Conservation (phyloP, 805 yeast species). For the Candida ascalaphidarum region DNA sequence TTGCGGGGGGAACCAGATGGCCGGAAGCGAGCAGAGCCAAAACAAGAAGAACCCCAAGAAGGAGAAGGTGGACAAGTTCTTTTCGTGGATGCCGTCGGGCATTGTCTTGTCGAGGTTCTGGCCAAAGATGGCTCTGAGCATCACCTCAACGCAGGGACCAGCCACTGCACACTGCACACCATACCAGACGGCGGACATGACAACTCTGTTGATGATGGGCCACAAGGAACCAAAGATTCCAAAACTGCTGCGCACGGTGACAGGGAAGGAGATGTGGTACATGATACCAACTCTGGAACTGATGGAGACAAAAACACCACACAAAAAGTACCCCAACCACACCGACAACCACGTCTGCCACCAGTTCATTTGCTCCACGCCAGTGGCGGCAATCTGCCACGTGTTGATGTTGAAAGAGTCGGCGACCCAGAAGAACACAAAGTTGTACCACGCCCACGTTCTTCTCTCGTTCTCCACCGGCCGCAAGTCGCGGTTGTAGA, state of each 20-base stretch:
- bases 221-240: conserved; percentile 83
- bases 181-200: conserved; percentile 83
- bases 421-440: conserved; percentile 75
- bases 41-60: conserved; percentile 73
- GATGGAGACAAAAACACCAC: conserved; percentile 62
- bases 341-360: conserved; percentile 89
- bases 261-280: conserved; percentile 82
- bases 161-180: conserved; percentile 83
- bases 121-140: conserved; percentile 69
- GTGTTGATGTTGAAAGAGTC: conserved; percentile 87
- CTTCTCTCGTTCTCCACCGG: conserved; percentile 73
- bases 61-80: conserved; percentile 62
- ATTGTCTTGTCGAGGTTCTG: conserved; percentile 51
- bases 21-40: conserved; percentile 75
- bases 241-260: conserved; percentile 70
- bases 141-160: conserved; percentile 61
- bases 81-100: conserved; percentile 50
- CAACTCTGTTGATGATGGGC: conserved; percentile 85
- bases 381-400: conserved; percentile 87
- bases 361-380: conserved; percentile 69
- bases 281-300: conserved; percentile 73
- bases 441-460: conserved; percentile 83
- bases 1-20: conserved; percentile 77
- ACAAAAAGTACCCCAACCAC: conserved; percentile 72
- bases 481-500: conserved; percentile 65